Evolutionary conservation across 1,284 basidiomycete genomes (phyloP), one percentile per base, ranked within the genome.

Genomic region (Filobasidium uniguttulatum): DNA sequence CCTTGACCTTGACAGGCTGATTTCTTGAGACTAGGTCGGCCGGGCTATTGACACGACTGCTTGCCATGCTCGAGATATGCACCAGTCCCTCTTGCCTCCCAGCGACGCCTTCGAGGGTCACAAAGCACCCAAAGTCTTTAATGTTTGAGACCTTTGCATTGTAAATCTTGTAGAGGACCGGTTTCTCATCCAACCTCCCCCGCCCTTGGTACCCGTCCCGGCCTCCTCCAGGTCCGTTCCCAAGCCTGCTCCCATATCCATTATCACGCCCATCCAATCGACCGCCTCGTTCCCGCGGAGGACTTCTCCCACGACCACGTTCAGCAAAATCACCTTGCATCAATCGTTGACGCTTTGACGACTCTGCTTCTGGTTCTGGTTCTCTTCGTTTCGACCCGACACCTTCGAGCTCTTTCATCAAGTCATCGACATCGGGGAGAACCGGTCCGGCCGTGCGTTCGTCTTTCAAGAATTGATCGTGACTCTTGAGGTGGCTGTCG

Each of bases 41-140:
- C 3, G 91, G 83, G 46, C 88, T 82, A 62, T 88, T 88, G 44
- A 87, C 81, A 41, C 93, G 80, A 14, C 79, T 78, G 15, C 83
- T 82, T 52, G 79, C 76, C 59, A 90, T 83, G 44, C 93, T 91
- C 55, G 85, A 87, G 53, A 98, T 82, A 65, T 98, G 93, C 8
- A 98, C 88, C 80, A 98, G 82, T 23, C 93, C 90, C 75, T 98
- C 93, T 12, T 77, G 80, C 35, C 87, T 75, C 10, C 89, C 90
- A 14, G 73, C 71, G 44, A 98, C 71, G 35, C 91, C 93, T 57
- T 97, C 89, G 3, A 98, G 69, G 25, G 77, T 77, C 44, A 96
- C 83, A 62, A 98, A 98, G 0, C 87, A 90, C 48, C 93, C 93
- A 67, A 97, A 98, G 58, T 98, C 93, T 66, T 87, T 89, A 62